Percentiles rank a stretch among this genome's conserved stretches.
Conservation (phyloP, 1,284 basidiomycete genomes). For the Vanrija pseudolonga region DNA sequence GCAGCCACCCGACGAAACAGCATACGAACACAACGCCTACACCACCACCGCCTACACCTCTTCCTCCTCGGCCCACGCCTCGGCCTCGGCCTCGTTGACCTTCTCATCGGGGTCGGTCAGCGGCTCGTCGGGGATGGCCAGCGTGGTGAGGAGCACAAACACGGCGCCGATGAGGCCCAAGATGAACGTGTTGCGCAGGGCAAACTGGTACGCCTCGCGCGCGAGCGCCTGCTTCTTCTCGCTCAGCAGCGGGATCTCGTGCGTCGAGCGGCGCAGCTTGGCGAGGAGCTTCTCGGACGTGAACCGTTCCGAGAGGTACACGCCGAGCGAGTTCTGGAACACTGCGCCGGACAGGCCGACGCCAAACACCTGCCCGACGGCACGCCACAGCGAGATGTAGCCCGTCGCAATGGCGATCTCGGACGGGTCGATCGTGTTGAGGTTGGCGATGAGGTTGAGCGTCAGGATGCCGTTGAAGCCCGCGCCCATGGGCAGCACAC, state of each 20-base stretch:
- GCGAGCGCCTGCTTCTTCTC: slow-evolving; percentile 15
- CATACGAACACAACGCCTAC: too few relatives aligned
- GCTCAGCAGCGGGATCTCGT: slow-evolving; percentile 20
- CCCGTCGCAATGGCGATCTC: slow-evolving; percentile 28
- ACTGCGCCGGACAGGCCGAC: slow-evolving; percentile 30
- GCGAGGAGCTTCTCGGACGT: slow-evolving; percentile 21
- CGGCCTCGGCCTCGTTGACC: neutral
- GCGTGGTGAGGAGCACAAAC: slow-evolving; percentile 17
- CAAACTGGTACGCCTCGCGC: slow-evolving; percentile 19
- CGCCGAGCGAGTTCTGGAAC: slow-evolving; percentile 20
- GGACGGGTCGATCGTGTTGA: slow-evolving; percentile 22
- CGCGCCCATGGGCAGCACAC: slow-evolving; percentile 28
- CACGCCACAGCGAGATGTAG: slow-evolving; percentile 27
- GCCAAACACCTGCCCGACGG: slow-evolving; percentile 29
- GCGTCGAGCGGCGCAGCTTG: slow-evolving; percentile 20
- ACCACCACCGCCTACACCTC: too few relatives aligned
- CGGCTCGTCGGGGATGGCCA: slow-evolving; percentile 4
- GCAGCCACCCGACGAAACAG: too few relatives aligned
- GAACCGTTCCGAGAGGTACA: slow-evolving; percentile 18
- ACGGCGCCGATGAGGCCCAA: slow-evolving; percentile 21
- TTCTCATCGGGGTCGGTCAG: neutral
- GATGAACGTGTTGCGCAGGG: slow-evolving; percentile 25
- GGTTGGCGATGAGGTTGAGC: slow-evolving; percentile 23
- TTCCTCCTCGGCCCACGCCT: too few relatives aligned
- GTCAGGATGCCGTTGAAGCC: slow-evolving; percentile 28